A percentile compares a stretch with the other conserved stretches of the same genome.
These are phyloP conservation scores for Cyclotella baltica DNA, from an alignment of 108 stramenopile species.

Conservation along the genomic window DNA sequence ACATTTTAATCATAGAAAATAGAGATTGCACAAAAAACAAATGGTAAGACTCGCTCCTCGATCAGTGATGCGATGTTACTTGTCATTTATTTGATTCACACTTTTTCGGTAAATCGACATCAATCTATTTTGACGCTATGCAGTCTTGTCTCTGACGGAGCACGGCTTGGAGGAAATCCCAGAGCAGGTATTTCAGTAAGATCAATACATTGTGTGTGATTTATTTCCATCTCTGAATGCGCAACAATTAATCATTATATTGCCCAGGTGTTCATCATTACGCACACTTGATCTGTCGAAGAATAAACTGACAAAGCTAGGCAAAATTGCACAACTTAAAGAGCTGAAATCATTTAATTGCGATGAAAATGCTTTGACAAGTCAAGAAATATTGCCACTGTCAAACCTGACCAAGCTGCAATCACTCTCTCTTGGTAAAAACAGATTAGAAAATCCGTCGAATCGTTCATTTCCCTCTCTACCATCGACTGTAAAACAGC, in stretches of 20 bases:
- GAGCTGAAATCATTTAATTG: slow-evolving; percentile 82
- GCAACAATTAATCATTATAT: background rate
- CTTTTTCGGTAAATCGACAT: background rate
- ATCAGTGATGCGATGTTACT: background rate
- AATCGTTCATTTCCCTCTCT: slow-evolving; percentile 47
- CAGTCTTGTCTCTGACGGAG: slow-evolving; percentile 81
- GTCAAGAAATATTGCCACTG: slow-evolving; percentile 58
- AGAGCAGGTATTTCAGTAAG: slow-evolving; percentile 70
- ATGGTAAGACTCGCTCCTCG: slow-evolving; percentile 16
- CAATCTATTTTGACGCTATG: background rate
- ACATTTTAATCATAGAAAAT: slow-evolving; percentile 32
- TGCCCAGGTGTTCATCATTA: slow-evolving; percentile 60
- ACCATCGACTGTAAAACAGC: slow-evolving; percentile 66
- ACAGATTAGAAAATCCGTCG: slow-evolving; percentile 62
- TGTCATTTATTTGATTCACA: background rate
- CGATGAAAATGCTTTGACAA: slow-evolving; percentile 70
- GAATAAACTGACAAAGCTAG: slow-evolving; percentile 65
- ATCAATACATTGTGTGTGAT: too few species aligned
- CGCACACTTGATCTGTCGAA: slow-evolving; percentile 81
- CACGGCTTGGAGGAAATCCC: slow-evolving; percentile 78
- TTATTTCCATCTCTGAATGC: slow-evolving; percentile 6
- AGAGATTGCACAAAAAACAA: slow-evolving; percentile 44
- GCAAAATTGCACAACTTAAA: slow-evolving; percentile 56
- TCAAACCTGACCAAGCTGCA: slow-evolving; percentile 72
- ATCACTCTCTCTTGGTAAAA: slow-evolving; percentile 66